Percentiles rank a stretch among this genome's conserved stretches.
Evolutionary conservation across 352 stramenopile species (phyloP).

Genomic region (Globisporangium echinulatum): DNA sequence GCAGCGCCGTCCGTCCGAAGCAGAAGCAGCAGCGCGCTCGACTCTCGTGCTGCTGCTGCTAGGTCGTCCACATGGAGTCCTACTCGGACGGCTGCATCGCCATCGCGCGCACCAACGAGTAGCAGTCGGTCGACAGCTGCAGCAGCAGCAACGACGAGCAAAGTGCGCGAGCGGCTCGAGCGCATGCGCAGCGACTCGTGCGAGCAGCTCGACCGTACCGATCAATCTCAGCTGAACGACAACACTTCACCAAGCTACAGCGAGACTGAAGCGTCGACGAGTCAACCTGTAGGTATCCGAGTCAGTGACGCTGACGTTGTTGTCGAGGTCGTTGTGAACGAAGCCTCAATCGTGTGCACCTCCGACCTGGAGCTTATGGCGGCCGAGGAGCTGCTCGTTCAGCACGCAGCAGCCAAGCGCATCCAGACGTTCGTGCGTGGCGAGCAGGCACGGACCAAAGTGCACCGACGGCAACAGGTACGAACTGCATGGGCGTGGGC

Average conservation of each 20-base stretch:
- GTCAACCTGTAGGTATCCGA: not conserved
- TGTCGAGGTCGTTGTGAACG: constrained; percentile 17
- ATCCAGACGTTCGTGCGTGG: constrained; percentile 32
- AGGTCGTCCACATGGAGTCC: not conserved
- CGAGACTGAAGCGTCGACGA: not conserved
- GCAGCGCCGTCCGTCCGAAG: not conserved
- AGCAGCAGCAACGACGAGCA: constrained; percentile 12
- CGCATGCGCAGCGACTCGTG: constrained; percentile 17
- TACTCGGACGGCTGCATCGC: not conserved
- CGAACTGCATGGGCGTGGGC: not conserved
- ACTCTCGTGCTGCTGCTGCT: not conserved
- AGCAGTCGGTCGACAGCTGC: not conserved
- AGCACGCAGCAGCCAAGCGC: constrained; percentile 16
- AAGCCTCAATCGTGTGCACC: constrained; percentile 8
- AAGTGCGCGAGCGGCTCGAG: constrained; percentile 27
- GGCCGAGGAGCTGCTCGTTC: constrained; percentile 20
- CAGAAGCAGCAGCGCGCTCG: not conserved
- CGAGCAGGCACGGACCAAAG: constrained; percentile 17
- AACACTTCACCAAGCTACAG: not conserved
- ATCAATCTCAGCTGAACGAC: not conserved
- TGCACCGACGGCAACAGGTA: constrained; percentile 7
- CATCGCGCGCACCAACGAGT: not conserved
- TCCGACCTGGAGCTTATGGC: constrained; percentile 13
- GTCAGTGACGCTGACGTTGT: constrained; percentile 3
- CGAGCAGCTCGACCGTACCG: not conserved